Base-by-base conservation (phyloP, 805 yeast genomes). In the Jamesozyma rosinii region DNA sequence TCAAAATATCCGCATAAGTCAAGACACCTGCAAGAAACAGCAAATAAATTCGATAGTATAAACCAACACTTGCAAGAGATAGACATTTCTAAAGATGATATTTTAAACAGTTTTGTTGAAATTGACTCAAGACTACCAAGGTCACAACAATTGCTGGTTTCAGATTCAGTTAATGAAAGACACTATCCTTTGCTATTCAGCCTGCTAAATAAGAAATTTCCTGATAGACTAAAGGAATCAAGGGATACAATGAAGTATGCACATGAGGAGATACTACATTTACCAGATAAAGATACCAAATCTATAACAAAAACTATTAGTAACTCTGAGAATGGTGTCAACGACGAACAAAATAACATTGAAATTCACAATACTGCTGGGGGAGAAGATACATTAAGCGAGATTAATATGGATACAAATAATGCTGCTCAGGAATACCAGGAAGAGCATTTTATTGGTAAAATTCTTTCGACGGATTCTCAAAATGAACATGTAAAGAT, bases 181-280 rank as follows among this genome's bases (percentile, higher is more conserved):
- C 78, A 74, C 49, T 75, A 71, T 52, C 70, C 71, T 3, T 55
- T 59, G 4, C 47, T 75, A 18, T 68, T 64, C 44, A 54, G 51
- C 9, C 53, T 60, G 30, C 43, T 64, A 41, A 50, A 40, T 22
- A 33, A 43, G 37, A 45, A 43, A 26, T 43, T 20, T 39, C 50
- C 47, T 18, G 37, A 41, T 10, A 35, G 22, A 9, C 17, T 41
- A 40, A 44, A 27, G 39, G 30, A 37, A 46, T 21, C 21, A 39
- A 19, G 32, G 45, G 17, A 45, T 50, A 24, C 11, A 24, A 24
- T 11, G 6, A 11, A 24, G 10, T 6, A 8, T 8, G 6, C 29
- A 24, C 29, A 11, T 24, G 29, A 24, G 11, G 29, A 24, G 10
- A 24, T 24, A 24, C 29, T 24, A 24, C 29, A 6, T 24, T 24